A percentile compares a stretch with the other conserved stretches of the same genome.
phyloP scores from a whole-genome alignment of 2,329 filamentous ascomycete genomes.

The Diaporthe longicolla region DNA sequence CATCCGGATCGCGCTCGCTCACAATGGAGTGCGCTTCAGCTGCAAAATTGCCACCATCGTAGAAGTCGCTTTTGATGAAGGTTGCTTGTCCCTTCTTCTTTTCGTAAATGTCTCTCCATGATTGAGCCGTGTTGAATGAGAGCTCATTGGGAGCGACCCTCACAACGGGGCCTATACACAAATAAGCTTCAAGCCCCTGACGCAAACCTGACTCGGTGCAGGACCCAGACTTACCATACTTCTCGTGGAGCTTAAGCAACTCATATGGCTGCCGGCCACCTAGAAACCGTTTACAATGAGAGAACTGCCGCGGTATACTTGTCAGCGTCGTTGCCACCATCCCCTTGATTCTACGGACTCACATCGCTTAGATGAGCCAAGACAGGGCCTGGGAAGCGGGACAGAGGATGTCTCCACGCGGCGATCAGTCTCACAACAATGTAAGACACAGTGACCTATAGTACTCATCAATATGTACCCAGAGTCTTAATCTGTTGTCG shows the following conservation, averaged over 20 bases:
- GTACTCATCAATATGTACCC: not conserved
- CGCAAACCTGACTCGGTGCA: not conserved
- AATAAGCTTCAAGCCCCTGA: not conserved
- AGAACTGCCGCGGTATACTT: not conserved
- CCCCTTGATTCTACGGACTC: not conserved
- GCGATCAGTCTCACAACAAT: not conserved
- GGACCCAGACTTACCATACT: not conserved
- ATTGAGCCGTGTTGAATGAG: constrained; percentile 36
- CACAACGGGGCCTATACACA: constrained; percentile 17
- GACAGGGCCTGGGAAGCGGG: constrained; percentile 18
- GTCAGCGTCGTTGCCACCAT: not conserved
- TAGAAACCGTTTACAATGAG: constrained; percentile 28
- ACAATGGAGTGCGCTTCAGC: constrained; percentile 46
- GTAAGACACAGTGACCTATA: not conserved
- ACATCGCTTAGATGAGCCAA: constrained; percentile 11
- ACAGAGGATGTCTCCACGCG: constrained; percentile 1
- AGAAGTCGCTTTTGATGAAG: constrained; percentile 48
- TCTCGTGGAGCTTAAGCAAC: constrained; percentile 24
- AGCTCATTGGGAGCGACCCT: constrained; percentile 33
- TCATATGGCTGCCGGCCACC: constrained; percentile 34
- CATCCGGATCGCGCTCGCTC: constrained; percentile 46
- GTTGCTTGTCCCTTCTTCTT: constrained; percentile 37
- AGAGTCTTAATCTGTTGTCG: not conserved
- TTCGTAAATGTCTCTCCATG: constrained; percentile 44
- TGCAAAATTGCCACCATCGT: constrained; percentile 46